Percentiles rank a stretch among this genome's conserved stretches.
phyloP scores from a whole-genome alignment of 75 land plant species.

The Adiantum capillusveneris region DNA sequence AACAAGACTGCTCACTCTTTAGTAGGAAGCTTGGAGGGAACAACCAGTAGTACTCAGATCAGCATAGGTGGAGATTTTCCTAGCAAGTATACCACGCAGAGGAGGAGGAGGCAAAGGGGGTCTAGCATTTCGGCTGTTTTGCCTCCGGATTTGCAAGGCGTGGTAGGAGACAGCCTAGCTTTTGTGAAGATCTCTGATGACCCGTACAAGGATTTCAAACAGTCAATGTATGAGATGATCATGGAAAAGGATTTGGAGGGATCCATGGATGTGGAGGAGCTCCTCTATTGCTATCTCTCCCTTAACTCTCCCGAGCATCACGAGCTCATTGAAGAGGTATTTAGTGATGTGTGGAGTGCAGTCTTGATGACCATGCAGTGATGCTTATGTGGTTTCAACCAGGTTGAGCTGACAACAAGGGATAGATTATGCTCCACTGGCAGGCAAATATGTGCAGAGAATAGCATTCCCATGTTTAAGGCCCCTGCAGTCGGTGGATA shows the following conservation, averaged over 20 bases:
- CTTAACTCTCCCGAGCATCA: slow-evolving; percentile 26
- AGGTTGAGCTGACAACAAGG: no score
- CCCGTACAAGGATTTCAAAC: slow-evolving; percentile 53
- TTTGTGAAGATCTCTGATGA: slow-evolving; percentile 52
- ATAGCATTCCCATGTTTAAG: no score
- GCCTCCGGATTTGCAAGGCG: slow-evolving; percentile 4
- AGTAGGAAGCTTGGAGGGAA: no score
- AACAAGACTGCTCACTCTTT: no score
- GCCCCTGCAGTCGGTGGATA: no score
- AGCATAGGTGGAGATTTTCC: no score
- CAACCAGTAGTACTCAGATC: no score
- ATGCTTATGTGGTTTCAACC: no score
- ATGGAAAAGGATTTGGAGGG: slow-evolving; percentile 43
- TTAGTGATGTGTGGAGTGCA: slow-evolving; percentile 17
- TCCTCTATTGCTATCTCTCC: slow-evolving; percentile 19
- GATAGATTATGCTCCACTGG: no score
- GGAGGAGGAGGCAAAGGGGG: background rate
- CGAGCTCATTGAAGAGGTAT: slow-evolving; percentile 12
- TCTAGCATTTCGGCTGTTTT: background rate
- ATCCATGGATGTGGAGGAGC: slow-evolving; percentile 32
- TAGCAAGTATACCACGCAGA: no score
- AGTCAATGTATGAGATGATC: slow-evolving; percentile 68
- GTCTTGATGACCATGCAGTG: background rate
- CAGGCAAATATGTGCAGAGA: no score
- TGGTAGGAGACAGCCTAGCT: slow-evolving; percentile 36